These are phyloP conservation scores for Leccinellum luteum DNA, from an alignment of 768 basidiomycete species.

Conservation along the genomic window DNA sequence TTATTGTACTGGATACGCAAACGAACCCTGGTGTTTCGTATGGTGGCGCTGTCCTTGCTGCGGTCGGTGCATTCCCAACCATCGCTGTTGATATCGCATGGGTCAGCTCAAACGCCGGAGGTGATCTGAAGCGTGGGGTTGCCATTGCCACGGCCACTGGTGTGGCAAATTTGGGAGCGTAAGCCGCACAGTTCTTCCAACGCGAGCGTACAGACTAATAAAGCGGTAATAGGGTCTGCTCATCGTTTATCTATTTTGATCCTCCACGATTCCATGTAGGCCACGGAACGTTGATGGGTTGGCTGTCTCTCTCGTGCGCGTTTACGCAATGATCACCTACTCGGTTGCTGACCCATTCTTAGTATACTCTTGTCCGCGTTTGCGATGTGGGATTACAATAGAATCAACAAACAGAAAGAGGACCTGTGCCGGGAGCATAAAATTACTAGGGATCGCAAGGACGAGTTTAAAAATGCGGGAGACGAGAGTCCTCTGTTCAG, in stretches of 20 bases:
- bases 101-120: constrained; percentile 54
- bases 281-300: constrained; percentile 38
- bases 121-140: constrained; percentile 51
- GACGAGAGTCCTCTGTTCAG: constrained; percentile 55
- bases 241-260: constrained; percentile 41
- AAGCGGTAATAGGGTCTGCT: constrained; percentile 30
- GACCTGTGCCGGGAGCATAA: constrained; percentile 40
- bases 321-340: constrained; percentile 27
- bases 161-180: constrained; percentile 46
- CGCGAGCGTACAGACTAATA: constrained; percentile 1
- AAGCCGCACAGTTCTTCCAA: constrained; percentile 13
- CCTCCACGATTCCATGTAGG: constrained; percentile 38
- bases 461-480: constrained; percentile 47
- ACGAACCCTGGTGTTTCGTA: constrained; percentile 33
- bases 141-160: constrained; percentile 49
- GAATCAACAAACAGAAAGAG: constrained; percentile 49
- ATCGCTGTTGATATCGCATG: constrained; percentile 51
- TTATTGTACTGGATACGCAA: constrained; percentile 45
- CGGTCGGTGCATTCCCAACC: constrained; percentile 51
- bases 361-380: constrained; percentile 41
- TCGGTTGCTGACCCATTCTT: constrained; percentile 33
- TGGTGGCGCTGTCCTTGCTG: constrained; percentile 47
- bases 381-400: constrained; percentile 48
- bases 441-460: constrained; percentile 37
- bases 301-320: constrained; percentile 28